Conservation (phyloP, 495 filamentous ascomycete genomes). For the Penicillium fimorum region DNA sequence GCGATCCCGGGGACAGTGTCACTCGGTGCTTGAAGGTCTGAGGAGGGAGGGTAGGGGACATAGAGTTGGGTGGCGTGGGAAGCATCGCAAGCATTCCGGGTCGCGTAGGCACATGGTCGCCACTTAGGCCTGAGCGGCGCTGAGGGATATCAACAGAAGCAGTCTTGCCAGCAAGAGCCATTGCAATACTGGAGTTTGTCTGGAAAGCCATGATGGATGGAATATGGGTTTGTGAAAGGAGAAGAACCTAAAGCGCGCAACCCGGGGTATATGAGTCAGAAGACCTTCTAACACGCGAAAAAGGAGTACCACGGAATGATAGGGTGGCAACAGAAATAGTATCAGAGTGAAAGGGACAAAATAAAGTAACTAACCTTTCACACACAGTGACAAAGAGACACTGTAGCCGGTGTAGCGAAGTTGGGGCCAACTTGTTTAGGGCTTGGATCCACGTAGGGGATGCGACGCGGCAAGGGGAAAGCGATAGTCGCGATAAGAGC, state of each 20-base stretch:
- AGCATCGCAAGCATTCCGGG: constrained; percentile 58
- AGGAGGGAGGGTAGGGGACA: constrained; percentile 84
- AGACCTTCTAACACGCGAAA: constrained; percentile 21
- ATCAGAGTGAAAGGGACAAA: neutral
- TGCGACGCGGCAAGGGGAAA: constrained; percentile 27
- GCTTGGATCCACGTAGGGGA: constrained; percentile 18
- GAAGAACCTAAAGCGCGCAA: constrained; percentile 11
- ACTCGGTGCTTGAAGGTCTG: constrained; percentile 62
- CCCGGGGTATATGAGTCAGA: constrained; percentile 30
- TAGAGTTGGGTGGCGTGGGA: constrained; percentile 93
- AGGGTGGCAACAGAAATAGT: constrained; percentile 19
- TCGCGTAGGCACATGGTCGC: constrained; percentile 57
- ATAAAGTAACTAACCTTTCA: constrained; percentile 25
- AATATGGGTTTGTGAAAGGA: constrained; percentile 7
- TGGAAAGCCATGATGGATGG: constrained; percentile 47
- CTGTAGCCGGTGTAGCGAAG: constrained; percentile 7
- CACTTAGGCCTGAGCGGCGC: constrained; percentile 61
- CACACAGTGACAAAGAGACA: constrained; percentile 8
- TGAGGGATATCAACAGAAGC: constrained; percentile 71
- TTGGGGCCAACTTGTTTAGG: constrained; percentile 11
- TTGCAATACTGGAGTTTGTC: constrained; percentile 56
- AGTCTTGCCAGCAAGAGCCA: constrained; percentile 63
- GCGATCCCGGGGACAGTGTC: constrained; percentile 46
- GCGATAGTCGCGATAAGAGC: constrained; percentile 16
- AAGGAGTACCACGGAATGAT: constrained; percentile 18